Evolutionary conservation across 2,329 filamentous ascomycete genomes (phyloP).

Genomic region (Ascochyta viciae-villosae): DNA sequence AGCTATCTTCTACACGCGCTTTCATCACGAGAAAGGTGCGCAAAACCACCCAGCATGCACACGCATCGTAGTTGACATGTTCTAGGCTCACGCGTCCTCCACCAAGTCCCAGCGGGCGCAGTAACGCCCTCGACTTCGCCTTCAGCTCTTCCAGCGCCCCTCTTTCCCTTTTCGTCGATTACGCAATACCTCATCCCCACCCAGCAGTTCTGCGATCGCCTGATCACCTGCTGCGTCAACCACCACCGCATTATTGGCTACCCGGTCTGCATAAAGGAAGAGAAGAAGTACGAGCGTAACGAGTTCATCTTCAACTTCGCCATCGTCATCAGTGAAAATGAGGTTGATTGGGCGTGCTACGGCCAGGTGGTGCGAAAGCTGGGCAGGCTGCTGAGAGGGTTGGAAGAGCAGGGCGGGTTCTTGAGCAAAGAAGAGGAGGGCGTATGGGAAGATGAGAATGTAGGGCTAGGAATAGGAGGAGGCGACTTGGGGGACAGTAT

Average conservation of each 20-base stretch:
- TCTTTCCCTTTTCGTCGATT: slow-evolving; percentile 85
- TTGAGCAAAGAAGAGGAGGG: slow-evolving; percentile 67
- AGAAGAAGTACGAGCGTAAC: slow-evolving; percentile 84
- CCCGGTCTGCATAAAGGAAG: slow-evolving; percentile 80
- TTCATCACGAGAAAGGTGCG: slow-evolving; percentile 62
- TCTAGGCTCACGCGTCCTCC: slow-evolving; percentile 67
- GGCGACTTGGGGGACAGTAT: slow-evolving; percentile 13
- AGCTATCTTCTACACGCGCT: slow-evolving; percentile 71
- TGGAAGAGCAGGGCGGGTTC: slow-evolving; percentile 91
- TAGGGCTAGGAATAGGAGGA: slow-evolving; percentile 11
- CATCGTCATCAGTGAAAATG: slow-evolving; percentile 74
- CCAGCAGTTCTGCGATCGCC: slow-evolving; percentile 92
- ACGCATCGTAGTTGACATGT: slow-evolving; percentile 12
- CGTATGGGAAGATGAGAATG: slow-evolving; percentile 40
- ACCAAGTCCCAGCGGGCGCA: slow-evolving; percentile 68
- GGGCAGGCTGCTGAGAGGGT: slow-evolving; percentile 81
- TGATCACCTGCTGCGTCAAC: slow-evolving; percentile 77
- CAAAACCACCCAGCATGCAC: too few relatives aligned
- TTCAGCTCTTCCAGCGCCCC: slow-evolving; percentile 62
- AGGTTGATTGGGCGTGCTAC: slow-evolving; percentile 75
- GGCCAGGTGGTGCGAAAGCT: slow-evolving; percentile 86
- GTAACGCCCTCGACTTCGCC: slow-evolving; percentile 54
- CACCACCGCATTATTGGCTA: slow-evolving; percentile 85
- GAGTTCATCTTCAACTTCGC: slow-evolving; percentile 99
- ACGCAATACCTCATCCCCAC: slow-evolving; percentile 94